A percentile compares a stretch with the other conserved stretches of the same genome.
Conservation (phyloP, 2,329 filamentous ascomycete species). For the Harringtonia lauricola region DNA sequence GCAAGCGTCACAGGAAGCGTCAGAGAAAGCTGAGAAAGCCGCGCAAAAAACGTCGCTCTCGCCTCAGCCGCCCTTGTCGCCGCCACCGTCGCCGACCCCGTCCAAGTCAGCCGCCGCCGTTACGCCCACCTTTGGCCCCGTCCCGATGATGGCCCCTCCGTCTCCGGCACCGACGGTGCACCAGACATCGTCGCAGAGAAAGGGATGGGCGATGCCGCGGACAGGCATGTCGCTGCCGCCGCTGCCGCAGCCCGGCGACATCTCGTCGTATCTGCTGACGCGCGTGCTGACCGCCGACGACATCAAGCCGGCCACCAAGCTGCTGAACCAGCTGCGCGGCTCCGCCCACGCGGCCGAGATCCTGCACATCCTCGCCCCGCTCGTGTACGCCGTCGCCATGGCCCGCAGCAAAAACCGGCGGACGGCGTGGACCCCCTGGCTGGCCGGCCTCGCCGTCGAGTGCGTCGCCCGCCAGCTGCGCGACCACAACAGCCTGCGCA, state of each 20-base stretch:
- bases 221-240: conserved; percentile 79
- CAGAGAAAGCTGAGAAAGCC: not conserved
- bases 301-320: conserved; percentile 79
- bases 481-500: conserved; percentile 60
- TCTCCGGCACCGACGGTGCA: conserved; percentile 6
- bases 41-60: conserved; percentile 12
- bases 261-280: conserved; percentile 75
- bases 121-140: no score
- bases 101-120: not conserved
- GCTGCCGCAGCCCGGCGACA: conserved; percentile 70
- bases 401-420: conserved; percentile 34
- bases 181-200: conserved; percentile 24
- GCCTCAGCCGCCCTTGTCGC: conserved; percentile 9
- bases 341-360: conserved; percentile 68
- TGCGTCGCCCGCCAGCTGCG: conserved; percentile 77
- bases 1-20: conserved; percentile 26
- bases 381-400: conserved; percentile 77
- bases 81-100: conserved; percentile 10
- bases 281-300: conserved; percentile 93
- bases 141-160: not conserved
- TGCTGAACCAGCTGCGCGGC: conserved; percentile 75
- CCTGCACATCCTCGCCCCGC: conserved; percentile 82
- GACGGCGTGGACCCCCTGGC: conserved; percentile 84
- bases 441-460: conserved; percentile 75
- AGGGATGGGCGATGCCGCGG: conserved; percentile 85